Evolutionary conservation across 768 basidiomycete species (phyloP), one percentile per base, ranked within the genome.

Genomic region (Leccinum subtestaceum): DNA sequence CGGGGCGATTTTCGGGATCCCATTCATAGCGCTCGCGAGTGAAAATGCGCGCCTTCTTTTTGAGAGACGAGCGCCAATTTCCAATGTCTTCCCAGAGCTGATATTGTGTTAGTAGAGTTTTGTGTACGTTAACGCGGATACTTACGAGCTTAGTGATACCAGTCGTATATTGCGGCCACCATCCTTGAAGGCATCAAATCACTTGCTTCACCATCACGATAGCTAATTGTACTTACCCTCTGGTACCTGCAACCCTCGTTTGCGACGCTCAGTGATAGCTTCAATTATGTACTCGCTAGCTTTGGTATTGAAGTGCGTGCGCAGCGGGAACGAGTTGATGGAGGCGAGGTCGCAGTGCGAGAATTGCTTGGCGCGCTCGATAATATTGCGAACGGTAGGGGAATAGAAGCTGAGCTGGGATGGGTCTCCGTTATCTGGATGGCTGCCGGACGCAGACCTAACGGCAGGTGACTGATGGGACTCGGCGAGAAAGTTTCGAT

Each of bases 51-150:
- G 19, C 29, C 29, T 10, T 31, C 29, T 31, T 31, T 31, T 31
- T 31, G 29, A 31, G 29, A 31, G 29, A 31, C 56, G 9, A 60
- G 46, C 4, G 5, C 60, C 52, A 57, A 23, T 53, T 53, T 25
- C 55, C 17, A 2, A 60, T 36, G 17, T 60, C 60, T 40, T 60
- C 46, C 56, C 51, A 60, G n/a, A 46, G 19, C 45, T 46, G 45
- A 40, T 21, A 46, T 19, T 8, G 21, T 21, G 12, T 46, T 19
- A 46, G 45, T 12, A 11, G 3, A 8, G 15, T 8, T 43, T 43
- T 43, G n/a, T n/a, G 21, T 11, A 12, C n/a, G 8, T 21, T 21
- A 46, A 19, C 7, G 9, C 45, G 21, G 10, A 46, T 21, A 46
- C n/a, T 21, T 46, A 21, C 45, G 12, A 46, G 45, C 45, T 46